phyloP scores from a whole-genome alignment of 345 rosid genomes.

The Reutealis trisperma region DNA sequence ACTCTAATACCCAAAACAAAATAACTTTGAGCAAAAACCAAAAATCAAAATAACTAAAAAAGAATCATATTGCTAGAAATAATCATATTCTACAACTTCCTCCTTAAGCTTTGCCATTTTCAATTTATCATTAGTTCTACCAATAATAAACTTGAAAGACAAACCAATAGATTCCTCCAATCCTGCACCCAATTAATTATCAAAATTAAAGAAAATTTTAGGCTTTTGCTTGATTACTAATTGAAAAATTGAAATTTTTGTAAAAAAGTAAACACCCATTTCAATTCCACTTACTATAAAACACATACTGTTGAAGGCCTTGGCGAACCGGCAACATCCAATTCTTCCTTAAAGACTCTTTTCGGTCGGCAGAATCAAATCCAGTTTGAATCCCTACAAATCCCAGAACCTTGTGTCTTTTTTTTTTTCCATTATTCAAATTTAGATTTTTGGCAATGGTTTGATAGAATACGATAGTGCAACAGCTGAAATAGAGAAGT shows the following conservation, averaged over 20 bases:
- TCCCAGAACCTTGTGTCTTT: constrained; percentile 78
- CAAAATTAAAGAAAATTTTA: too few relatives aligned
- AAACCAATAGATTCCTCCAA: constrained; percentile 90
- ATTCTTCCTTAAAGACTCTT: constrained; percentile 71
- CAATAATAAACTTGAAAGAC: constrained; percentile 76
- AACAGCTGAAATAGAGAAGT: too few relatives aligned
- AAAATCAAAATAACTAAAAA: constrained; percentile 16
- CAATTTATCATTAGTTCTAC: constrained; percentile 54
- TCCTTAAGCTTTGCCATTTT: constrained; percentile 65
- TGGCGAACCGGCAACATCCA: constrained; percentile 90
- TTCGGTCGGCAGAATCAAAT: constrained; percentile 61
- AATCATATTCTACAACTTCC: constrained; percentile 73
- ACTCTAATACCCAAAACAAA: too few relatives aligned
- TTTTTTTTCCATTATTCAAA: constrained; percentile 29
- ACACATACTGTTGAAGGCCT: constrained; percentile 66
- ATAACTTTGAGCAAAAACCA: too few relatives aligned
- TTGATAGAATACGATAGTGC: too few relatives aligned
- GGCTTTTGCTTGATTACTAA: too few relatives aligned
- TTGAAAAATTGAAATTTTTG: too few relatives aligned
- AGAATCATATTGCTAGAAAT: too few relatives aligned
- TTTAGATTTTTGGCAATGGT: too few relatives aligned
- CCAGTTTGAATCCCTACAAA: constrained; percentile 94
- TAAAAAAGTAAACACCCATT: too few relatives aligned
- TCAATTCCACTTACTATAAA: neutral
- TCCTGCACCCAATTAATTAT: constrained; percentile 35